Base-by-base conservation (phyloP, 2,329 filamentous ascomycete genomes). In the Aspergillus sp. region DNA sequence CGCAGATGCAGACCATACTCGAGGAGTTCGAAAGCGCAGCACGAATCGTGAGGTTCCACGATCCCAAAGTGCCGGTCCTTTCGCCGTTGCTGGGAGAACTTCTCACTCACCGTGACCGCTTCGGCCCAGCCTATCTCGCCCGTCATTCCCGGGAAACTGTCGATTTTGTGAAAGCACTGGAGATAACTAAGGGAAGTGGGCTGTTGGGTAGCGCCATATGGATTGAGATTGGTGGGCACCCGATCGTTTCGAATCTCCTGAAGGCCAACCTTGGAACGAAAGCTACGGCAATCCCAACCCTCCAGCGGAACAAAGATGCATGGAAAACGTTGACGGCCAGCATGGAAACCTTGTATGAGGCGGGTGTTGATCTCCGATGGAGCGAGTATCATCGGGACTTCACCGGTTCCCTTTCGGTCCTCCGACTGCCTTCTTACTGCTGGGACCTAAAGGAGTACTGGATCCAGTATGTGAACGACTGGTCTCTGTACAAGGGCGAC, bases 361-460 rank as follows among this genome's bases (percentile, higher is more conserved):
- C 68, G n/a, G 81, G 80, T 24, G 60, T 82, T 5, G 63, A 69
- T 26, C 64, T 88, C 36, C 68, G 80, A 51, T 88, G 82, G 72
- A 72, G 77, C 38, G 81, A 85, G 57, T 82, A 74, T 49, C 76
- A 82, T 56, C 64, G 68, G 26, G 68, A 75, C 33, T 81, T 78
- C 52, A 71, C 74, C 43, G 52, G 62, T 24, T 66, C 67, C 1
- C 69, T 78, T 26, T 64, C 71, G 26, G 61, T 84, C 11, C 60
- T 82, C n/a, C 63, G 72, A n/a, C 61, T 86, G 3, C 80, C 80
- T 2, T 68, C 71, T 0, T 86, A 85, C 51, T 68, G 68, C 0
- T 86, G 78, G 52, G 77, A 85, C 52, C 63, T 73, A 41, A 83
- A 84, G 66, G 75, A 74, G 44, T 83, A 84, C 57, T 82, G 78